These are phyloP conservation scores for Pichia occidentalis DNA, from an alignment of 805 yeast genomes.

Conservation along the genomic window DNA sequence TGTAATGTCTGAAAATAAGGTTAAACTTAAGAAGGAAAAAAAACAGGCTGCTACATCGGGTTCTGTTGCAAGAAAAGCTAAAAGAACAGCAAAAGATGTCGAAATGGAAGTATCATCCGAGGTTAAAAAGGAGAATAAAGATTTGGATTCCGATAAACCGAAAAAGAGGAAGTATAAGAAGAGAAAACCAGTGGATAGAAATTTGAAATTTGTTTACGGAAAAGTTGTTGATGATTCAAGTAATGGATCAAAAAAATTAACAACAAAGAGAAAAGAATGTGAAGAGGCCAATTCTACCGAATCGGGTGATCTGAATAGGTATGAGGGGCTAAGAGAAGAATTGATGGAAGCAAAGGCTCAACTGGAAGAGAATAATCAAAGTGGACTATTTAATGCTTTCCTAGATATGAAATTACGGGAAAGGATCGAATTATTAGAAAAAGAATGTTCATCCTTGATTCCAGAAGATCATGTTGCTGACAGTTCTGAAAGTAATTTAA, in stretches of 20 bases:
- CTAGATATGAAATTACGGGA: constrained; percentile 13
- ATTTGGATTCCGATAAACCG: not conserved
- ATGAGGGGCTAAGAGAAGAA: not conserved
- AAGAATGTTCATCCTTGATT: not conserved
- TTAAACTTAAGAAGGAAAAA: constrained; percentile 4
- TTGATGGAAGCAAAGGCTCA: not conserved
- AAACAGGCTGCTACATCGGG: constrained; percentile 1
- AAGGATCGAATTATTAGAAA: constrained; percentile 7
- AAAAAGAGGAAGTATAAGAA: constrained; percentile 8
- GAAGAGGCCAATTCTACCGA: not conserved
- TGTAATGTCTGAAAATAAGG: not conserved
- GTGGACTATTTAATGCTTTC: constrained; percentile 9
- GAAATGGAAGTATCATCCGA: too few species aligned
- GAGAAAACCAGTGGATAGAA: constrained; percentile 2
- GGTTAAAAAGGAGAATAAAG: too few species aligned
- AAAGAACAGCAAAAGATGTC: constrained; percentile 1
- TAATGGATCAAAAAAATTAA: not conserved
- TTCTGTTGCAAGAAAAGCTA: not conserved
- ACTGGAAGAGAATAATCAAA: constrained; percentile 9
- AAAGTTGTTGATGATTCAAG: constrained; percentile 1
- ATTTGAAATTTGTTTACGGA: constrained; percentile 10
- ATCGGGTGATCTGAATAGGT: too few species aligned
- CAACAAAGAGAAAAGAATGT: constrained; percentile 4
- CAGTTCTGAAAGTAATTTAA: not conserved
- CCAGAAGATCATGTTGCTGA: not conserved